Base-by-base conservation (phyloP, 1,284 basidiomycete genomes). In the Stygiomarasmius scandens region DNA sequence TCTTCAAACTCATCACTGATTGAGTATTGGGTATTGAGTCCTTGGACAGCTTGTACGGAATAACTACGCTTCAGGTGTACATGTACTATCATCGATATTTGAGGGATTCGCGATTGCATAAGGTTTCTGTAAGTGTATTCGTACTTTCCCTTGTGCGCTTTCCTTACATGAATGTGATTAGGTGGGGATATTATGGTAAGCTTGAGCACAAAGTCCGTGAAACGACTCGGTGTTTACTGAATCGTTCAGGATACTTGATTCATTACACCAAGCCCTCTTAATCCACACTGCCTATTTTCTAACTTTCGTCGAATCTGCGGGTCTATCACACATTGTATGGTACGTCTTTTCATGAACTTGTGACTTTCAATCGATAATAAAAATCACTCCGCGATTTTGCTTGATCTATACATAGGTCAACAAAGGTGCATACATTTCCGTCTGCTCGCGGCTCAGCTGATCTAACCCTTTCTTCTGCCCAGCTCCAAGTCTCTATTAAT, bases 11-110 rank as follows among this genome's bases (percentile, higher is more conserved):
- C n/a, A 20, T 9, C 32, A 54, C 49, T 46, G 24, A 43, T 53
- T 16, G 36, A 23, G 25, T 27, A 22, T 8, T 38, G 23, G 22
- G 25, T 16, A 23, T 3, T 14, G 23, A 25, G 29, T 29, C 2
- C 25, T 50, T 19, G 2, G 32, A 11, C 45, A 79, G 76, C 43
- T 58, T 79, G 14, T 77, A 70, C 47, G 77, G 77, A 11, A 67
- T 77, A 52, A 77, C 73, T 4, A 70, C 68, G 16, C 65, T 77
- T 5, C 77, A 78, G 54, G 63, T 68, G 4, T 76, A 73, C 54
- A 68, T 70, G 63, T 79, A 78, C 57, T 79, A 73, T 55, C 73
- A 77, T 46, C 64, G 71, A n/a, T 79, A 69, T 61, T 63, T 63
- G 6, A 65, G 66, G 10, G 77, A 79, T 61, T 67, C 71, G 1